These are phyloP conservation scores for Kokia cookei DNA, from an alignment of 441 rosid species.

Conservation along the genomic window DNA sequence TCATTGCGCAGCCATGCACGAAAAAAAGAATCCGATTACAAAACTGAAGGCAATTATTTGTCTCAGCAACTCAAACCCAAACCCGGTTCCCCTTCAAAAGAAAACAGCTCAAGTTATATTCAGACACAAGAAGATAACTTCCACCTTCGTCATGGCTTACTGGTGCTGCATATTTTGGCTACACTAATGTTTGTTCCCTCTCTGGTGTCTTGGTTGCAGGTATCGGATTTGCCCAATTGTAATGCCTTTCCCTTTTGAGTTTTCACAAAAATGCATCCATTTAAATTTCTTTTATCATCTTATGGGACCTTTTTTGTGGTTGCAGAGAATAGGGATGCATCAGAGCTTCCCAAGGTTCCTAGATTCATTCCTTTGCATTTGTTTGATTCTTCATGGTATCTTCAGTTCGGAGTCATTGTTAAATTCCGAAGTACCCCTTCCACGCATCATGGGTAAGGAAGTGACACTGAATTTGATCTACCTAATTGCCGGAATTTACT, in stretches of 20 bases:
- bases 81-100: conserved; percentile 34
- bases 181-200: conserved; percentile 88
- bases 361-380: conserved; percentile 70
- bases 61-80: conserved; percentile 29
- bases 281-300: neutral
- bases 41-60: conserved; percentile 26
- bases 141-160: conserved; percentile 76
- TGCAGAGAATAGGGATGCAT: conserved; percentile 81
- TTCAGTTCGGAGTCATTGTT: conserved; percentile 60
- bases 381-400: conserved; percentile 71
- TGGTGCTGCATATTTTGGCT: conserved; percentile 74
- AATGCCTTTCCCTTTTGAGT: neutral
- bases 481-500: conserved; percentile 62
- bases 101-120: conserved; percentile 40
- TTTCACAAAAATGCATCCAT: neutral
- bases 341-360: conserved; percentile 80
- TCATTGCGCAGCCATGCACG: conserved; percentile 55
- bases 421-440: conserved; percentile 45
- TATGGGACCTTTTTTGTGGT: neutral
- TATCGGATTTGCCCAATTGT: conserved; percentile 13
- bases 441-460: conserved; percentile 37
- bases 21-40: conserved; percentile 44
- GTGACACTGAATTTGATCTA: conserved; percentile 50
- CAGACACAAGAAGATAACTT: conserved; percentile 85
- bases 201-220: conserved; percentile 91